Conservation (phyloP, 345 rosid species). For the Citrus sinensis region DNA sequence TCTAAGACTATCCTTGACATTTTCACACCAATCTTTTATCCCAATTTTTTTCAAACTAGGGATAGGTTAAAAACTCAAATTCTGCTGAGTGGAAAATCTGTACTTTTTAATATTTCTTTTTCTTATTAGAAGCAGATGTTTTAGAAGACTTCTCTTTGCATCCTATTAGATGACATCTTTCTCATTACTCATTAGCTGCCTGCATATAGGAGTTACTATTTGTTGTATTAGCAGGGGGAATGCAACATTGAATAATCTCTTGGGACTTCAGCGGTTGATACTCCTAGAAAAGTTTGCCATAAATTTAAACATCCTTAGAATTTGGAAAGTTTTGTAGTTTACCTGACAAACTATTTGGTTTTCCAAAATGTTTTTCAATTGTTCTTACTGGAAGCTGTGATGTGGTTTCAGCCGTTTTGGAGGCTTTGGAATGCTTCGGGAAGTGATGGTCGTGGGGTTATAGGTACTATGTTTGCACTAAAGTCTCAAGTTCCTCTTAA, state of each 20-base stretch:
- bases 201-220: not conserved
- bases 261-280: not conserved
- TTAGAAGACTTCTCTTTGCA: not conserved
- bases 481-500: slow-evolving; percentile 1
- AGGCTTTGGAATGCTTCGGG: slow-evolving; percentile 94
- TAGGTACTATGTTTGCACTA: slow-evolving; percentile 43
- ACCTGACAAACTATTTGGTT: not conserved
- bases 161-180: not conserved
- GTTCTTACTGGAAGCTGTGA: slow-evolving; percentile 3
- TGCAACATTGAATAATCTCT: not conserved
- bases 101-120: not conserved
- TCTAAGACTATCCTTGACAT: not conserved
- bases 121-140: not conserved
- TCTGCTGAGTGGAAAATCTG: not conserved
- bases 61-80: not conserved
- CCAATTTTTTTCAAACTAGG: not conserved
- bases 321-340: not conserved
- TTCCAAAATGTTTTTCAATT: not conserved
- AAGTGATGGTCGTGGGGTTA: slow-evolving; percentile 93
- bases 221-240: not conserved
- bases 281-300: not conserved
- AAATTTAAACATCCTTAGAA: not conserved
- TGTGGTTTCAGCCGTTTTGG: slow-evolving; percentile 82
- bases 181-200: not conserved
- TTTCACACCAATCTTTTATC: not conserved